These are phyloP conservation scores for Acrodontium crateriforme DNA, from an alignment of 2,329 filamentous ascomycete genomes.

Conservation along the genomic window DNA sequence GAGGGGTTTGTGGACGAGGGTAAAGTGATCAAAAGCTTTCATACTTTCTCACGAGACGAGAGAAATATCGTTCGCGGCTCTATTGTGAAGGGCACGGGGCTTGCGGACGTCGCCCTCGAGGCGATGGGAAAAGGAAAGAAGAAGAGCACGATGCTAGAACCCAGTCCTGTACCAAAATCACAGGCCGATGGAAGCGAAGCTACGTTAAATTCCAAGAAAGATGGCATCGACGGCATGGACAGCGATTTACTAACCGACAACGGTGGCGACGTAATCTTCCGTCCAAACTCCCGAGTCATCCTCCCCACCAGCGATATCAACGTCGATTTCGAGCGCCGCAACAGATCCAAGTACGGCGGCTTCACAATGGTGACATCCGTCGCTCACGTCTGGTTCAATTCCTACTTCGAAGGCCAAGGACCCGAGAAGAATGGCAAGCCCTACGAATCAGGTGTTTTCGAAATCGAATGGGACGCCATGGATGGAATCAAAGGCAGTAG, in stretches of 20 bases:
- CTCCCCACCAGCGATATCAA: constrained; percentile 77
- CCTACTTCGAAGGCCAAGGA: constrained; percentile 75
- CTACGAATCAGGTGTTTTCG: constrained; percentile 56
- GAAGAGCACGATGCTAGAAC: constrained; percentile 6
- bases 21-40: constrained; percentile 68
- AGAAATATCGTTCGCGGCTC: constrained; percentile 51
- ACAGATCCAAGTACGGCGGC: constrained; percentile 59
- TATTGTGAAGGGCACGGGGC: constrained; percentile 25
- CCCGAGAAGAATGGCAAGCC: constrained; percentile 53
- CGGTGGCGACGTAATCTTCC: constrained; percentile 65
- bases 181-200: constrained; percentile 5
- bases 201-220: no score
- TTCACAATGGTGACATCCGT: constrained; percentile 85
- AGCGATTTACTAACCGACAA: constrained; percentile 24
- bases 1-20: constrained; percentile 83
- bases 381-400: constrained; percentile 94
- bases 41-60: constrained; percentile 64
- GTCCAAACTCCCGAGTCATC: constrained; percentile 52
- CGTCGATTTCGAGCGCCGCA: constrained; percentile 76
- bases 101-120: constrained; percentile 33
- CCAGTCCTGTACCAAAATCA: constrained; percentile 4
- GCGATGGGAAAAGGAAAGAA: constrained; percentile 18
- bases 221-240: constrained; percentile 3
- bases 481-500: constrained; percentile 88
- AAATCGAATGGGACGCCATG: constrained; percentile 63